Evolutionary conservation across 345 rosid species (phyloP).

Genomic region (Heritiera fomes): DNA sequence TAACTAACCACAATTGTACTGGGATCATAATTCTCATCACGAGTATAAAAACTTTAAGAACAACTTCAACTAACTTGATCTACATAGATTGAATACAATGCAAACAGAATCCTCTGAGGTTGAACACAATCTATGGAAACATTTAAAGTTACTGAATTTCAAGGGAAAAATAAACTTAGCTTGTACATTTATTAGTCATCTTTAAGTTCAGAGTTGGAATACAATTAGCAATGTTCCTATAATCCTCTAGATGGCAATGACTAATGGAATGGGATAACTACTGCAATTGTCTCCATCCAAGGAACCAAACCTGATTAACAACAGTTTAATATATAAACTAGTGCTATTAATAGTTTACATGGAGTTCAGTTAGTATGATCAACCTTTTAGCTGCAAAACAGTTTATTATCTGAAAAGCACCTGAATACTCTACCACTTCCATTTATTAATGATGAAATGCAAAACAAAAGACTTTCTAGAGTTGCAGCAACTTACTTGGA

Average conservation of each 20-base stretch:
- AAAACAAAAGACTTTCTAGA: slow-evolving; percentile 1
- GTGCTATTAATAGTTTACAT: neutral
- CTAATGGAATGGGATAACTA: neutral
- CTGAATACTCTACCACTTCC: neutral
- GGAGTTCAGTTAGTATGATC: neutral
- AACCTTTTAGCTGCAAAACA: neutral
- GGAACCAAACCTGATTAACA: neutral
- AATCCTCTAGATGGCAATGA: neutral
- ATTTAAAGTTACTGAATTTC: neutral
- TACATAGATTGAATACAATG: neutral
- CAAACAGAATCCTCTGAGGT: neutral
- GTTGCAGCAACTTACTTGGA: slow-evolving; percentile 46
- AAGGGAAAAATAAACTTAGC: neutral
- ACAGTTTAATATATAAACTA: neutral
- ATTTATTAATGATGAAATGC: neutral
- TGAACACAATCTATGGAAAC: neutral
- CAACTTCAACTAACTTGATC: slow-evolving; percentile 6
- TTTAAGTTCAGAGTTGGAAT: neutral
- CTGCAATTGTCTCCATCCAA: neutral
- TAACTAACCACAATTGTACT: neutral
- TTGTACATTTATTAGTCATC: neutral
- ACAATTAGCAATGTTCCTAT: neutral
- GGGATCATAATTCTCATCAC: neutral
- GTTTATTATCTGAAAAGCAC: neutral
- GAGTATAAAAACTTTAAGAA: neutral